These are phyloP conservation scores for Fusarium guadeloupense DNA, from an alignment of 2,329 filamentous ascomycete genomes.

Conservation along the genomic window DNA sequence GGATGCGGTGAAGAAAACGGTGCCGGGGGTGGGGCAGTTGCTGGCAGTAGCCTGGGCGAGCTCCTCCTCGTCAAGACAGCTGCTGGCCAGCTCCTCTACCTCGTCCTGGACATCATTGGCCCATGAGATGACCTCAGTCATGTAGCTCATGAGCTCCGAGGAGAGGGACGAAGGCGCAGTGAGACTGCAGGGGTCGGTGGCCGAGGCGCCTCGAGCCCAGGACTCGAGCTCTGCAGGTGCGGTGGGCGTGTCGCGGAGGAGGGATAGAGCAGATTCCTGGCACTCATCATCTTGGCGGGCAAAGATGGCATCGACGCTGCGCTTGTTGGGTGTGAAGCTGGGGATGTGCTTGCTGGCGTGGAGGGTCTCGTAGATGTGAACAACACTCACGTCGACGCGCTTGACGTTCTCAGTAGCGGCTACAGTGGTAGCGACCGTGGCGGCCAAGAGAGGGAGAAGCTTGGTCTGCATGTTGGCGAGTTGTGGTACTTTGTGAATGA, in stretches of 20 bases:
- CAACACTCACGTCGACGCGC: conserved; percentile 20
- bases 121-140: conserved; percentile 17
- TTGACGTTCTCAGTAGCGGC: conserved; percentile 6
- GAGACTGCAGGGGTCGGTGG: conserved; percentile 17
- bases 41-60: background rate
- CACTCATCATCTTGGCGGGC: conserved; percentile 12
- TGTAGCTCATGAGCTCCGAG: conserved; percentile 13
- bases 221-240: background rate
- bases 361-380: conserved; percentile 28
- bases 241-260: conserved; percentile 4
- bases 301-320: conserved; percentile 13
- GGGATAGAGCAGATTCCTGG: conserved; percentile 10
- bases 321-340: conserved; percentile 24
- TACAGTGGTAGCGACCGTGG: conserved; percentile 9
- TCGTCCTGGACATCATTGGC: background rate
- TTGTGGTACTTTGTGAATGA: background rate
- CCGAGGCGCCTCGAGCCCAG: background rate
- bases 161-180: conserved; percentile 20
- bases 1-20: conserved; percentile 15
- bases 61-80: conserved; percentile 9
- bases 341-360: conserved; percentile 15
- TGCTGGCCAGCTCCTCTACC: background rate
- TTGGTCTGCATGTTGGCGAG: conserved; percentile 15
- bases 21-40: conserved; percentile 11
- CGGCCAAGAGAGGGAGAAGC: conserved; percentile 16